Percentiles rank a stretch among this genome's conserved stretches.
phyloP scores from a whole-genome alignment of 2,329 filamentous ascomycete species.

The Dactylellina haptotyla region DNA sequence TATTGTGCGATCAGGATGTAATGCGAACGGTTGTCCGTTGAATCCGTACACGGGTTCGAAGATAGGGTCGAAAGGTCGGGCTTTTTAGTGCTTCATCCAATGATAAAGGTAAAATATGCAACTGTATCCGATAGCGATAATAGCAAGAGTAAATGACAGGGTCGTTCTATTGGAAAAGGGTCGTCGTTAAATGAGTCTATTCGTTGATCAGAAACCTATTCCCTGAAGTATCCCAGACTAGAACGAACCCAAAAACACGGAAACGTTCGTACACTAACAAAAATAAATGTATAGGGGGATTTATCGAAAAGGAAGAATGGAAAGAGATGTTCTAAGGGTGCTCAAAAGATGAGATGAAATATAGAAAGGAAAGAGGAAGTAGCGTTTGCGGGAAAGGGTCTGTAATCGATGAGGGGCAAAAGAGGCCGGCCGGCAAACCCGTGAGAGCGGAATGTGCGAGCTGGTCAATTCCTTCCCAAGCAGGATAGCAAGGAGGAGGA shows the following conservation, averaged over 20 bases:
- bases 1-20: background rate
- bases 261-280: too few species aligned
- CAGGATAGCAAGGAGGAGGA: constrained; percentile 11
- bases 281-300: background rate
- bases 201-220: constrained; percentile 40
- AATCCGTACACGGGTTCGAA: constrained; percentile 25
- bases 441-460: constrained; percentile 53
- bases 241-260: constrained; percentile 37
- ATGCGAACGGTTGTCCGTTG: constrained; percentile 17
- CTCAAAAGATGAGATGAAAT: constrained; percentile 47
- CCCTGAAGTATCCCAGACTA: constrained; percentile 49
- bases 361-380: constrained; percentile 33
- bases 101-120: constrained; percentile 38
- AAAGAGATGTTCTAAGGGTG: constrained; percentile 22
- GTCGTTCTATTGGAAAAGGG: constrained; percentile 9
- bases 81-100: constrained; percentile 44
- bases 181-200: constrained; percentile 29
- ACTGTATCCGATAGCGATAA: background rate
- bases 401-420: constrained; percentile 45
- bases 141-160: background rate
- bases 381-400: constrained; percentile 34
- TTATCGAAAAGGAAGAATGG: constrained; percentile 4
- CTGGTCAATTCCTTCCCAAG: constrained; percentile 24
- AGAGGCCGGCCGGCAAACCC: constrained; percentile 44
- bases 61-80: constrained; percentile 31